These are phyloP conservation scores for Aspergillus bombycis DNA, from an alignment of 2,329 filamentous ascomycete species.

Conservation along the genomic window DNA sequence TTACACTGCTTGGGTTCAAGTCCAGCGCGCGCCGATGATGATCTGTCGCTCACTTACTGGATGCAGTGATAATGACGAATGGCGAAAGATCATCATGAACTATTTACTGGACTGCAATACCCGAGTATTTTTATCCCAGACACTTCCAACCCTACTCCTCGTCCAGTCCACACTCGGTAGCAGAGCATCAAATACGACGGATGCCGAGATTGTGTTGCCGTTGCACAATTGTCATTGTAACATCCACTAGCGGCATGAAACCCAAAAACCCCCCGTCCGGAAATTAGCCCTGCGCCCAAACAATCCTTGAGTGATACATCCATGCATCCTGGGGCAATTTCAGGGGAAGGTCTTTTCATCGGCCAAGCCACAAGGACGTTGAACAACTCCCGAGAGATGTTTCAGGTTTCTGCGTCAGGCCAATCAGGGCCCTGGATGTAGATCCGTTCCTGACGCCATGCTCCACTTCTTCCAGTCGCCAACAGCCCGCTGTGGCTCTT, in stretches of 20 bases:
- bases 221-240: constrained; percentile 1
- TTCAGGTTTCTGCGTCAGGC: constrained; percentile 17
- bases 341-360: constrained; percentile 6
- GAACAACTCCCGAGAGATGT: constrained; percentile 21
- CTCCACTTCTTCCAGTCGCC: constrained; percentile 13
- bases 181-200: too few species aligned
- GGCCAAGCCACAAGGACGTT: constrained; percentile 22
- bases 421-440: constrained; percentile 5
- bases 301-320: neutral
- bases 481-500: constrained; percentile 20
- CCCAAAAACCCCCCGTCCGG: neutral
- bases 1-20: constrained; percentile 4
- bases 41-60: constrained; percentile 22
- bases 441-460: constrained; percentile 23
- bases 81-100: neutral
- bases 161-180: too few species aligned
- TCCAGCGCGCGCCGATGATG: constrained; percentile 10
- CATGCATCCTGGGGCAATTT: constrained; percentile 5
- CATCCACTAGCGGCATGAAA: neutral
- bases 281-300: neutral
- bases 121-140: neutral
- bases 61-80: constrained; percentile 10
- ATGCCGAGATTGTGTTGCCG: neutral
- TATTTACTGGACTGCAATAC: too few species aligned
- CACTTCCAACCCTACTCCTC: too few species aligned